Evolutionary conservation across 306 rosid species (phyloP), one percentile per base, ranked within the genome.

Genomic region (Vigna mungo): DNA sequence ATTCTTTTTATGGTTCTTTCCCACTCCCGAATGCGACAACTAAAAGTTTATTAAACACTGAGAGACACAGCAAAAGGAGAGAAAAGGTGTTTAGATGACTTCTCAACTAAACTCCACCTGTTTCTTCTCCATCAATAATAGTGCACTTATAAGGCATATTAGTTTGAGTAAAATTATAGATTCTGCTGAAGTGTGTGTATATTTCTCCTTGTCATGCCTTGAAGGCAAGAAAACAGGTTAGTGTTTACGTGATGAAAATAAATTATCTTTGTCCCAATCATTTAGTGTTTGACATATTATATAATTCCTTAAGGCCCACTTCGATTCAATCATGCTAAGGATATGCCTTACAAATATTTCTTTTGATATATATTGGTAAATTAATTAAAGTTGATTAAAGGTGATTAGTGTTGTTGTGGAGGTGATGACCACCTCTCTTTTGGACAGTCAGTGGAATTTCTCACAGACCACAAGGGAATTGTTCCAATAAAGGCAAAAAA

Each of bases 251-350:
- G 74, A 54, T 17, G 81, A 85, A 78, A 71, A 74, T 70, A 78
- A 63, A 58, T 85, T 87, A 77, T 87, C 84, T 86, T 76, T 78
- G 65, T 48, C 61, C 77, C 84, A 85, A 83, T 87, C 80, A 86
- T 79, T 51, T 81, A 80, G 73, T 47, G 53, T 83, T 79, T 56
- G 59, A 85, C 61, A 80, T 85, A 85, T 83, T 69, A 68, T 71
- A 78, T 49, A 64, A 76, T 47, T 75, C 54, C 61, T 68, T 69
- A 71, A 80, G 84, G 82, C 85, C 91, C 91, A 88, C 88, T 72
- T 64, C 75, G 80, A 68, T 68, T 74, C 74, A 80, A 83, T 78
- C 86, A 78, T 80, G 72, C 53, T 34, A 15, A 68, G 73, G 80
- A 71, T 65, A 59, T 72, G 62, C 37, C 62, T 30, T 72, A 51